Evolutionary conservation across 2,329 filamentous ascomycete species (phyloP).

Genomic region (Polychaeton citri): DNA sequence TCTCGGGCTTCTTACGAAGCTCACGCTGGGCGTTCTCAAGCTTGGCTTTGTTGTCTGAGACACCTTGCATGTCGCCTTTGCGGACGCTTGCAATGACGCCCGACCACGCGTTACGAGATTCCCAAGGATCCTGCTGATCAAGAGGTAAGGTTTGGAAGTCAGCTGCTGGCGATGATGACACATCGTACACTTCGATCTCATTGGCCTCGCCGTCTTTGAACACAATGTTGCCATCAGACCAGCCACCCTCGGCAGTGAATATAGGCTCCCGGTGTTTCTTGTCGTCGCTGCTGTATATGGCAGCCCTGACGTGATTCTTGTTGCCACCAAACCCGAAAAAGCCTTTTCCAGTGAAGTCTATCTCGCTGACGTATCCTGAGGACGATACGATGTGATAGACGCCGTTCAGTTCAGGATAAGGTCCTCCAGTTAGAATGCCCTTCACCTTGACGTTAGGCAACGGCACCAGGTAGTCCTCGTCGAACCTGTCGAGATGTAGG

Average conservation of each 20-base stretch:
- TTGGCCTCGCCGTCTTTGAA: conserved; percentile 23
- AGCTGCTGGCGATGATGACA: conserved; percentile 10
- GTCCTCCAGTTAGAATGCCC: conserved; percentile 28
- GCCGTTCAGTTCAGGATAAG: conserved; percentile 31
- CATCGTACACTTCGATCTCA: conserved; percentile 24
- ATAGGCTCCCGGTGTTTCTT: conserved; percentile 19
- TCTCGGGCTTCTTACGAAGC: conserved; percentile 27
- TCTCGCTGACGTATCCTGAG: conserved; percentile 27
- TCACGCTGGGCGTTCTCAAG: conserved; percentile 25
- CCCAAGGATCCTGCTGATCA: conserved; percentile 31
- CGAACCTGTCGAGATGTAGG: conserved; percentile 28
- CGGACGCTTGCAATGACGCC: conserved; percentile 26
- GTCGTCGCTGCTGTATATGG: conserved; percentile 18
- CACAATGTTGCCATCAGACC: conserved; percentile 25
- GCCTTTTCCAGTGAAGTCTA: conserved; percentile 32
- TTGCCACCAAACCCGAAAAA: conserved; percentile 24
- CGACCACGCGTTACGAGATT: conserved; percentile 30
- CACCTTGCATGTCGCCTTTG: conserved; percentile 30
- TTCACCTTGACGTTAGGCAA: conserved; percentile 33
- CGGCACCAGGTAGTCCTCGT: conserved; percentile 33
- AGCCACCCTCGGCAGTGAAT: conserved; percentile 28
- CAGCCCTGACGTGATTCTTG: conserved; percentile 29
- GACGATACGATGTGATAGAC: conserved; percentile 29
- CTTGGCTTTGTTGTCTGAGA: conserved; percentile 16
- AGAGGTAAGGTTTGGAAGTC: conserved; percentile 16